Evolutionary conservation across 768 basidiomycete genomes (phyloP), one percentile per base, ranked within the genome.

Genomic region (Brasilioporus rufonigricans): DNA sequence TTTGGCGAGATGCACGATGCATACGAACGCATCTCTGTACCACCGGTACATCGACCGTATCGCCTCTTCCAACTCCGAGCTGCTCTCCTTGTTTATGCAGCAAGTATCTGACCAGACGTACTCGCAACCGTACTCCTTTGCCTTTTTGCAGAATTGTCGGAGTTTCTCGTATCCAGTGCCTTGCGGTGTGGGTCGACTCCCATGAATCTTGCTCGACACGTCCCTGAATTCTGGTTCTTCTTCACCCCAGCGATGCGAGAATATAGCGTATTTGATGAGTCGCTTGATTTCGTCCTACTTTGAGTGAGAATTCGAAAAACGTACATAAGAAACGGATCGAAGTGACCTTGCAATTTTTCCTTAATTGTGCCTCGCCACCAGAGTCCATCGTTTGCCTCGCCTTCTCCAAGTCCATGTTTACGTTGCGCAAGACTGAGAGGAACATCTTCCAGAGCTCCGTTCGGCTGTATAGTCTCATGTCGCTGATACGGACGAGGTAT

Each of bases 41-140:
- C 58, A 59, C n/a, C 44, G 45, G 13, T 48, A 59, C 58, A 59
- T 59, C 8, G 58, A 52, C 8, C 49, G 57, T 26, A 59, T 47
- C 5, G 57, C 58, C 39, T 59, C 58, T 29, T 57, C 49, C 18
- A 59, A 18, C 18, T 59, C 58, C 9, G 58, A 39, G 43, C 56
- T 59, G 23, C 49, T 59, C 27, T 48, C 50, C 32, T 59, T 59
- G 43, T 59, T 59, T 27, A 59, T 59, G 18, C 58, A 59, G 13
- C 60, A 65, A 5, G 66, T 65, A 10, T 65, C 65, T 5, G 57
- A 45, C 65, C 65, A 67, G 6, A 55, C 66, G 29, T 56, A 64
- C 26, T 58, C 48, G 48, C 57, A 60, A 2, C 54, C 58, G 9
- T 60, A 52, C 21, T 46, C 58, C 10, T 36, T 39, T 1, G 61